A percentile compares a stretch with the other conserved stretches of the same genome.
Evolutionary conservation across 2,329 filamentous ascomycete genomes (phyloP).

Genomic region (Botrytis fabae): DNA sequence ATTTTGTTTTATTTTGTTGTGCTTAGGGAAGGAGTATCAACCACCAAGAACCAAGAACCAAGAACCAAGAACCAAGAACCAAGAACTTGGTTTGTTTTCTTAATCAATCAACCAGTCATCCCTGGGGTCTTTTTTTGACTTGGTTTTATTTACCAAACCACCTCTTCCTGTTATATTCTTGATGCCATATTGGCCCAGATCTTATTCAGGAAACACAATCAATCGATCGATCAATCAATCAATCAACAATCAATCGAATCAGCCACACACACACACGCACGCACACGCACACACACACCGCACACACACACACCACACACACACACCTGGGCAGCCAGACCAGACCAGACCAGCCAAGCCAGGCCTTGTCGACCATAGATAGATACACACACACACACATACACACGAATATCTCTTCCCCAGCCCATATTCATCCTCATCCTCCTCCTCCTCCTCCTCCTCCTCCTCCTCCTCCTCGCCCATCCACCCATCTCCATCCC

Average conservation of each 20-base stretch:
- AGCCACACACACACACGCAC: neutral
- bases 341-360: neutral
- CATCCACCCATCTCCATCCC: neutral
- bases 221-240: neutral
- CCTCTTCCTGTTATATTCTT: neutral
- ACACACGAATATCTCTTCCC: neutral
- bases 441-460: neutral
- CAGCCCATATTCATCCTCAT: neutral
- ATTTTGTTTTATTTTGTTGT: neutral
- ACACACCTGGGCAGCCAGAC: neutral
- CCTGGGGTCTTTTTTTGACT: neutral
- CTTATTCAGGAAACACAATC: neutral
- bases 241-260: slow-evolving; percentile 4
- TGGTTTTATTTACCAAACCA: neutral
- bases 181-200: neutral
- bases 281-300: neutral
- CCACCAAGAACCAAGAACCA: no score
- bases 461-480: neutral
- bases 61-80: neutral
- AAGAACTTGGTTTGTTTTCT: neutral
- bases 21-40: neutral
- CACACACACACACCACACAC: neutral
- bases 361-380: neutral
- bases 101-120: neutral
- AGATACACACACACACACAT: neutral